Evolutionary conservation across 768 basidiomycete species (phyloP).

Genomic region (Calocera cornea): DNA sequence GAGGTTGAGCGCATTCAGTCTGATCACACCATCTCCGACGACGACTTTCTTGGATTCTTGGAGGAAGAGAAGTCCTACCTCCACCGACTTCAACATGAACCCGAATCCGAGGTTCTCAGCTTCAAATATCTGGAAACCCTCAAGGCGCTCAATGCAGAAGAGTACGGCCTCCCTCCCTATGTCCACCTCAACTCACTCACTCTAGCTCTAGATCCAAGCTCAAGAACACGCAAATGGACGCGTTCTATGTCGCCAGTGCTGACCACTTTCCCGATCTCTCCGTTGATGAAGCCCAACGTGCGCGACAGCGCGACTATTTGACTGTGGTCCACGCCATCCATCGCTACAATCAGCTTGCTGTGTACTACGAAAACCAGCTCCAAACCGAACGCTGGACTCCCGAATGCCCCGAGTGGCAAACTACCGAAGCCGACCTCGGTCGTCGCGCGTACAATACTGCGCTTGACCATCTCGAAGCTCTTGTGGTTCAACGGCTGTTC

Average conservation of each 20-base stretch:
- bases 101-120: not conserved
- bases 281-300: not conserved
- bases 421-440: slow-evolving; percentile 3
- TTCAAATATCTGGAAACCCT: not conserved
- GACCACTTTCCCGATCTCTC: not conserved
- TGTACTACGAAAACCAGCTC: not conserved
- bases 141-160: not conserved
- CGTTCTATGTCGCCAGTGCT: not conserved
- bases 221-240: not conserved
- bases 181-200: not conserved
- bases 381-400: not conserved
- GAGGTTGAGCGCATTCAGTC: not conserved
- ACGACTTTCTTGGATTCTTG: not conserved
- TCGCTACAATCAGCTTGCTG: not conserved
- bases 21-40: not conserved
- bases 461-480: slow-evolving; percentile 21
- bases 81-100: not conserved
- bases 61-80: not conserved
- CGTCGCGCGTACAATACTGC: slow-evolving; percentile 16
- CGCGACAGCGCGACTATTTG: not conserved
- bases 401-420: not conserved
- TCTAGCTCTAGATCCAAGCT: not conserved
- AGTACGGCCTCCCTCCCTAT: not conserved
- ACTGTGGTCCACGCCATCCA: not conserved
- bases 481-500: slow-evolving; percentile 23